Evolutionary conservation across 257 asterid species (phyloP).

Genomic region (Nyctanthes arbortristis): DNA sequence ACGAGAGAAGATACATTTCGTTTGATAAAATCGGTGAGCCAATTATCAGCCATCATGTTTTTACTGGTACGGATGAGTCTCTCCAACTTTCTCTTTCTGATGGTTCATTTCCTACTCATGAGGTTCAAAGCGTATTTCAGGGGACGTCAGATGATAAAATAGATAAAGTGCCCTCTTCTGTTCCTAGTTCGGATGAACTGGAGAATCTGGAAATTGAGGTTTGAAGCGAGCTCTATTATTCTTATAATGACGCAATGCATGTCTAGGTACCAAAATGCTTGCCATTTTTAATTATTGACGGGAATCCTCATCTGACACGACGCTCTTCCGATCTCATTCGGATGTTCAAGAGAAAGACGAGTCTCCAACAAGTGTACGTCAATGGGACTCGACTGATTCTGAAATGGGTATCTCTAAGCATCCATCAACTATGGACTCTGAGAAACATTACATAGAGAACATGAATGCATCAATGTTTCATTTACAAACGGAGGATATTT

Average conservation of each 20-base stretch:
- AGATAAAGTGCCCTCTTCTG: constrained; percentile 1
- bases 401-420: constrained; percentile 12
- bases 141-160: constrained; percentile 8
- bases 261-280: background rate
- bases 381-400: constrained; percentile 27
- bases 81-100: constrained; percentile 16
- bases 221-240: constrained; percentile 4
- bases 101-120: background rate
- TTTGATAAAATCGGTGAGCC: background rate
- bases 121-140: background rate
- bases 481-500: constrained; percentile 29
- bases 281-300: constrained; percentile 3
- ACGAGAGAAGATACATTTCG: constrained; percentile 18
- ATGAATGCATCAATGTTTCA: constrained; percentile 31
- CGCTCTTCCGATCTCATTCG: constrained; percentile 20
- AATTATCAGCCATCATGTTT: background rate
- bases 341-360: constrained; percentile 38
- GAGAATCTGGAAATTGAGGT: constrained; percentile 35
- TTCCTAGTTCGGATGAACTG: background rate
- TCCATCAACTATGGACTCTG: constrained; percentile 37
- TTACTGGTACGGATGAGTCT: constrained; percentile 19
- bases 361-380: constrained; percentile 37
- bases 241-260: background rate
- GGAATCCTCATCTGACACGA: constrained; percentile 17
- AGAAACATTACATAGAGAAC: constrained; percentile 35